These are phyloP conservation scores for Sclerotinia minor DNA, from an alignment of 2,329 filamentous ascomycete species.

Conservation along the genomic window DNA sequence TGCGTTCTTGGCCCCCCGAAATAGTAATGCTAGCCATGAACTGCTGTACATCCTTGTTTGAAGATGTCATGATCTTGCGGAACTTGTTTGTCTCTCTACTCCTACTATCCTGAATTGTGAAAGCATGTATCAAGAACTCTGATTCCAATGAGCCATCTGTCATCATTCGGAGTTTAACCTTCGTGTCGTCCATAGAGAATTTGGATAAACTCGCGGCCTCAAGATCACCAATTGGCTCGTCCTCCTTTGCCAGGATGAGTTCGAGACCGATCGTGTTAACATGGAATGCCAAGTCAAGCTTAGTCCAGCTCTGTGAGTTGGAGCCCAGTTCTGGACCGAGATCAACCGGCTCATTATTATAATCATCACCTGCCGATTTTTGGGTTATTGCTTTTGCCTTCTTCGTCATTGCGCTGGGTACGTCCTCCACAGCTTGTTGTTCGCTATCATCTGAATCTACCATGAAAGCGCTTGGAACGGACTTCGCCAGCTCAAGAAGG, in stretches of 20 bases:
- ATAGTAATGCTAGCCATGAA: slow-evolving; percentile 98
- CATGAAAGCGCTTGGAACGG: slow-evolving; percentile 84
- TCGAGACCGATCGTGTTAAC: slow-evolving; percentile 87
- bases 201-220: slow-evolving; percentile 82
- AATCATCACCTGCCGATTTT: slow-evolving; percentile 33
- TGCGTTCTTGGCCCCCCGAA: slow-evolving; percentile 77
- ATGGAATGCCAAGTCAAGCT: slow-evolving; percentile 87
- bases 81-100: slow-evolving; percentile 90
- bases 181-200: slow-evolving; percentile 92
- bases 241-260: slow-evolving; percentile 73
- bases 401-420: slow-evolving; percentile 53
- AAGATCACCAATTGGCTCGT: slow-evolving; percentile 75
- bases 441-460: slow-evolving; percentile 70
- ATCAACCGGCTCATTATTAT: slow-evolving; percentile 50
- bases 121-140: slow-evolving; percentile 89
- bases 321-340: slow-evolving; percentile 70
- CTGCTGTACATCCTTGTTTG: slow-evolving; percentile 92
- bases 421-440: slow-evolving; percentile 71
- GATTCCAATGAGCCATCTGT: slow-evolving; percentile 90
- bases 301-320: slow-evolving; percentile 77
- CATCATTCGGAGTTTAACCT: slow-evolving; percentile 87
- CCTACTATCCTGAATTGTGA: slow-evolving; percentile 93
- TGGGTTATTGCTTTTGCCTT: slow-evolving; percentile 34
- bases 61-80: slow-evolving; percentile 95
- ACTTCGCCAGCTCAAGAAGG: slow-evolving; percentile 80